A percentile compares a stretch with the other conserved stretches of the same genome.
These are phyloP conservation scores for Mallotus japonicus DNA, from an alignment of 441 rosid genomes.

Conservation along the genomic window DNA sequence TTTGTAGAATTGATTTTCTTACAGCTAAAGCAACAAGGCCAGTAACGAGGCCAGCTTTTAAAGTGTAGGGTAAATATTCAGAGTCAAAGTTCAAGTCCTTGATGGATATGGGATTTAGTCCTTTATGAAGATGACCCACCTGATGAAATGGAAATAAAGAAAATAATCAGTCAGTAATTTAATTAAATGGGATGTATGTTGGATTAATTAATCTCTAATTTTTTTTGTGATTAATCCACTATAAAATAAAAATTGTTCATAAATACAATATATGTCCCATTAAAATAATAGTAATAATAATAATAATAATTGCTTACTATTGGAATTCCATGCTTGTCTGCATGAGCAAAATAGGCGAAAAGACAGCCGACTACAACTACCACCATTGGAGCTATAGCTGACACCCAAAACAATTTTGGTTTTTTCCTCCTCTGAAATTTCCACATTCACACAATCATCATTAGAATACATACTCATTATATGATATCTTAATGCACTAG, in stretches of 20 bases:
- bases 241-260: no score
- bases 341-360: conserved; percentile 57
- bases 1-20: conserved; percentile 25
- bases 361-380: conserved; percentile 67
- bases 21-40: conserved; percentile 75
- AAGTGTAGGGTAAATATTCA: conserved; percentile 43
- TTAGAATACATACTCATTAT: neutral
- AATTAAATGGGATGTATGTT: neutral
- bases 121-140: conserved; percentile 56
- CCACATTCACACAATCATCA: neutral
- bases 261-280: no score
- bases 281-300: neutral
- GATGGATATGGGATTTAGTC: conserved; percentile 72
- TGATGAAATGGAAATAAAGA: conserved; percentile 16
- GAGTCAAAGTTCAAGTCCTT: conserved; percentile 50
- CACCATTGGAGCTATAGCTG: conserved; percentile 82
- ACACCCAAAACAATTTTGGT: conserved; percentile 83
- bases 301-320: conserved; percentile 40
- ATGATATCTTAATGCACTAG: no score
- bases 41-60: conserved; percentile 68
- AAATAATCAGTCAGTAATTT: neutral
- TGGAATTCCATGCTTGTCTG: conserved; percentile 58
- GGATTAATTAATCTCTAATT: no score
- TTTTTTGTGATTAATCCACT: no score
- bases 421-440: conserved; percentile 52